Evolutionary conservation across 2,329 filamentous ascomycete genomes (phyloP).

Genomic region (Pezicula rhizophila): DNA sequence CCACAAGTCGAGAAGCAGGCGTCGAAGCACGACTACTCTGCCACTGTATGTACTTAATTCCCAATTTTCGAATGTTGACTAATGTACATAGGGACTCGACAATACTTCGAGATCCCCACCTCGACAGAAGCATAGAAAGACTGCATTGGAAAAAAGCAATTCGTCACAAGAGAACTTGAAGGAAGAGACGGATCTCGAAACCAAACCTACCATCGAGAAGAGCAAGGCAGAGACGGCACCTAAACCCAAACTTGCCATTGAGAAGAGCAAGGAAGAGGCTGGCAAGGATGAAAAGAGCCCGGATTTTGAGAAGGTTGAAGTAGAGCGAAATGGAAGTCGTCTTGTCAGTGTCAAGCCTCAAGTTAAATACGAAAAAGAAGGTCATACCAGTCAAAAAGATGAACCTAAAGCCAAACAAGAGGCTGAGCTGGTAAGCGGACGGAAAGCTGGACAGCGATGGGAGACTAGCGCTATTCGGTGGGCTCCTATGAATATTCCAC

Average conservation of each 20-base stretch:
- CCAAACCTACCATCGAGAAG: constrained; percentile 1
- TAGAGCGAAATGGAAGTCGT: constrained; percentile 16
- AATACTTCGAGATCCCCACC: constrained; percentile 20
- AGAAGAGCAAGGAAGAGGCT: constrained; percentile 1
- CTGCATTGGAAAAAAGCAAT: constrained; percentile 17
- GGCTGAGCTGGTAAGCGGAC: constrained; percentile 21
- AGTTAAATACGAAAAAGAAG: constrained; percentile 13
- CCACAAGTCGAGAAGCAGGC: constrained; percentile 16
- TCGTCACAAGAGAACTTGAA: constrained; percentile 8
- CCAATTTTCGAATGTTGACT: background rate
- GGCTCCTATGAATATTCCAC: constrained; percentile 71
- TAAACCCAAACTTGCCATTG: constrained; percentile 1
- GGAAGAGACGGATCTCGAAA: constrained; percentile 5
- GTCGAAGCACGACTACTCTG: constrained; percentile 22
- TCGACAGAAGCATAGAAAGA: constrained; percentile 19
- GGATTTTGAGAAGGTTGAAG: constrained; percentile 19
- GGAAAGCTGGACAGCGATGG: constrained; percentile 28
- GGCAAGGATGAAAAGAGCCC: constrained; percentile 7
- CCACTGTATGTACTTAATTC: constrained; percentile 13
- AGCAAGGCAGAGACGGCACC: background rate
- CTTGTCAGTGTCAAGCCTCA: constrained; percentile 21
- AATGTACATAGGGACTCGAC: constrained; percentile 22
- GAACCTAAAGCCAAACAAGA: constrained; percentile 12
- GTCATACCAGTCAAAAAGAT: constrained; percentile 8
- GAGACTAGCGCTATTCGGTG: constrained; percentile 60